Conservation (phyloP, 495 filamentous ascomycete genomes). For the Aspergillus sparsus region DNA sequence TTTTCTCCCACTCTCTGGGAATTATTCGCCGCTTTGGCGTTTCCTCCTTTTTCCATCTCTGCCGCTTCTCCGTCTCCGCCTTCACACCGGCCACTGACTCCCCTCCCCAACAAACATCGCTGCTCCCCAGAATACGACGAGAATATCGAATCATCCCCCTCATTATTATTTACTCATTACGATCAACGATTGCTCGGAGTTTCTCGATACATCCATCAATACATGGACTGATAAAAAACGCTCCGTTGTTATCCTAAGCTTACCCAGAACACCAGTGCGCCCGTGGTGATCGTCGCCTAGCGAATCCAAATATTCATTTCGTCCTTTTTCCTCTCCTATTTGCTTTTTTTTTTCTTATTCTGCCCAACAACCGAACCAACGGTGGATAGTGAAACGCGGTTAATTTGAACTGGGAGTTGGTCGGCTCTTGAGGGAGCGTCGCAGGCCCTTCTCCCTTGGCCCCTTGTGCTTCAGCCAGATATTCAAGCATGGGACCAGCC, state of each 20-base stretch:
- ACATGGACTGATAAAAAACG: too few species aligned
- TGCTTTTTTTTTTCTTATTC: conserved; percentile 4
- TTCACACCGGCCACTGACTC: conserved; percentile 18
- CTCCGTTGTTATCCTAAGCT: conserved; percentile 15
- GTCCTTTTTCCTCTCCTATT: background rate
- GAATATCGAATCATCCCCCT: conserved; percentile 1
- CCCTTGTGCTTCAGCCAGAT: conserved; percentile 10
- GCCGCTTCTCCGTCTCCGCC: conserved; percentile 22
- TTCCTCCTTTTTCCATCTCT: conserved; percentile 23
- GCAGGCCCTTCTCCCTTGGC: conserved; percentile 16
- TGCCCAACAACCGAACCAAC: conserved; percentile 10
- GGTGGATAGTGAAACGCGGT: background rate
- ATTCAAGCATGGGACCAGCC: conserved; percentile 44
- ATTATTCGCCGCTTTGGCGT: conserved; percentile 17
- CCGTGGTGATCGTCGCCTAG: conserved; percentile 16
- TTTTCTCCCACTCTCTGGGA: conserved; percentile 1
- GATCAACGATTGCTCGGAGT: background rate
- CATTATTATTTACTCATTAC: conserved; percentile 3
- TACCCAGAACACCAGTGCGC: conserved; percentile 7
- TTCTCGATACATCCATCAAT: background rate
- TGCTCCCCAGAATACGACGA: conserved; percentile 10
- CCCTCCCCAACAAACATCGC: conserved; percentile 16
- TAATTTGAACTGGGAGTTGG: conserved; percentile 4
- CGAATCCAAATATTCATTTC: background rate
- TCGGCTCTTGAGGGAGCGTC: conserved; percentile 13